These are phyloP conservation scores for Trametes punicea DNA, from an alignment of 768 basidiomycete species.

Conservation along the genomic window DNA sequence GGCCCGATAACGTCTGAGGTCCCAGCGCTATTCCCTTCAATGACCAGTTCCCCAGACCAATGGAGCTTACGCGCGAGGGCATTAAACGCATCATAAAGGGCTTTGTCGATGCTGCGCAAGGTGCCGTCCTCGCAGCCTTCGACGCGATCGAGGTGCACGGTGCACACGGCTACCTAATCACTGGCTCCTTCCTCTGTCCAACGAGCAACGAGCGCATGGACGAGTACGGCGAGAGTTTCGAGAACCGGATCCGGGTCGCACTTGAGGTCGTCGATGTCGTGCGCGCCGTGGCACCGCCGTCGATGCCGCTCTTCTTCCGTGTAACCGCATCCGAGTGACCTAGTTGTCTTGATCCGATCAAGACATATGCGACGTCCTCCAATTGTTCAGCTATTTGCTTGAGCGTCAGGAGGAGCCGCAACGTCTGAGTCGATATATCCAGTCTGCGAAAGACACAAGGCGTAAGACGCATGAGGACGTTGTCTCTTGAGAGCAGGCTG, in stretches of 20 bases:
- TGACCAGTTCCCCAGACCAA: conserved; percentile 34
- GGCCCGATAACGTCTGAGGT: conserved; percentile 25
- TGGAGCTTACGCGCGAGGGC: conserved; percentile 35
- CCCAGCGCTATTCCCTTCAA: conserved; percentile 39
- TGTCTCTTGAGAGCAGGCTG: no score
- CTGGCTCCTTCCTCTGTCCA: conserved; percentile 41
- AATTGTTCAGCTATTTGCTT: no score
- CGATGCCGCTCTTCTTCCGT: conserved; percentile 71
- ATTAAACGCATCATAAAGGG: conserved; percentile 39
- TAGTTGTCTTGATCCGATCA: no score
- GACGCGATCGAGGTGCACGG: conserved; percentile 28
- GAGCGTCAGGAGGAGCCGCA: no score
- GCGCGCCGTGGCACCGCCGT: conserved; percentile 52
- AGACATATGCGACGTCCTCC: no score
- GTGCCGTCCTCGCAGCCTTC: conserved; percentile 37
- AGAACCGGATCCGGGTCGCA: conserved; percentile 43
- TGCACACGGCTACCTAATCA: conserved; percentile 28
- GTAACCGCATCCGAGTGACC: conserved; percentile 76
- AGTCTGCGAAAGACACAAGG: no score
- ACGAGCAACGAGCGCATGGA: conserved; percentile 41
- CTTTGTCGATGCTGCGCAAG: conserved; percentile 31
- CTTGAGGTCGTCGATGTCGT: conserved; percentile 36
- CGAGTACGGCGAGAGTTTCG: conserved; percentile 47
- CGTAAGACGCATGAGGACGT: no score
- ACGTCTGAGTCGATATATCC: no score